Evolutionary conservation across 495 filamentous ascomycete species (phyloP), one percentile per base, ranked within the genome.

Genomic region (Podospora bellae-mahoneyi): DNA sequence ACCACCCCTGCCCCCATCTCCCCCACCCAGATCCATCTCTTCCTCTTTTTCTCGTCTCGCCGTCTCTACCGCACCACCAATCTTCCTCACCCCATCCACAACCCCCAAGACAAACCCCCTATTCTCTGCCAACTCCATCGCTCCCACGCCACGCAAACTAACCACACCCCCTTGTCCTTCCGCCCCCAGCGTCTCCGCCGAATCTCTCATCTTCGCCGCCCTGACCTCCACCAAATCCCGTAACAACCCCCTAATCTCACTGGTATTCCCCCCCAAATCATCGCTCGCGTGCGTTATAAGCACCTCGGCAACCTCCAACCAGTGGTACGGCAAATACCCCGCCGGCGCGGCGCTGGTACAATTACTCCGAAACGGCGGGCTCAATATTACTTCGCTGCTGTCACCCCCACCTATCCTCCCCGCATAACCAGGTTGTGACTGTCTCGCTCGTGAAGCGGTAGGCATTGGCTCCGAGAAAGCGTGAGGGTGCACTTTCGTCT

Each of bases 71-170:
- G 82, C 84, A 13, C 81, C 82, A 4, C 88, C 89, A 48, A 91
- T 76, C 75, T 81, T 86, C 84, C 94, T 85, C 70, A 98, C 84
- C 30, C 90, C 91, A 80, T 99, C 94, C 69, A 97, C 88, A 9
- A 97, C 92, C 1, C 91, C 91, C 27, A 86, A 75, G 71, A 97
- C 86, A 74, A 97, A 97, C 0, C 86, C 91, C 71, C 95, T 85
- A 62, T 89, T 90, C 78, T 97, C 96, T 0, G 89, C 87, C 64
- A 97, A 77, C 83, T 99, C 95, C 89, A 99, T 91, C 2, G 89
- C 89, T 2, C 95, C 95, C 16, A 97, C 88, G 16, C 94, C 94
- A 5, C 89, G 90, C 80, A 99, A 77, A 53, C 86, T 87, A 27
- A 91, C 84, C 58, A 92, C 86, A 20, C 90, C 91, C 2, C 87